These are phyloP conservation scores for Pyrus hybrid DNA, from an alignment of 331 rosid genomes.

Conservation along the genomic window DNA sequence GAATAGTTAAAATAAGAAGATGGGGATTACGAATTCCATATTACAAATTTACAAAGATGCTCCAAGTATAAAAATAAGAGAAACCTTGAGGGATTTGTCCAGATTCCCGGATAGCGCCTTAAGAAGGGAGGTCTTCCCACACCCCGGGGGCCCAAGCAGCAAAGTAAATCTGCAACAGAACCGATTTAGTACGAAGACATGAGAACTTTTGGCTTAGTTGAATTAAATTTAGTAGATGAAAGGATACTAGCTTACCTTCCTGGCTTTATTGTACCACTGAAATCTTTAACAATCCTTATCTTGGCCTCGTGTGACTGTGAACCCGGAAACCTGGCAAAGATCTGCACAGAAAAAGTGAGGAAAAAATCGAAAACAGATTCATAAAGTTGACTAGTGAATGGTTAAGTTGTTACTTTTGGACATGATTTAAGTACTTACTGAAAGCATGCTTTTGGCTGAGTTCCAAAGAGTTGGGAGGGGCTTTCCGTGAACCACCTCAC, in stretches of 20 bases:
- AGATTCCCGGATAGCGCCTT: conserved; percentile 26
- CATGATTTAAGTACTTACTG: conserved; percentile 28
- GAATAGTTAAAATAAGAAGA: no score
- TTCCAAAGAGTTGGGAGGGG: conserved; percentile 69
- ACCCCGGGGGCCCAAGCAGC: conserved; percentile 35
- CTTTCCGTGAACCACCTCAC: conserved; percentile 62
- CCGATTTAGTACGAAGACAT: neutral
- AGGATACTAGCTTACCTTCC: conserved; percentile 40
- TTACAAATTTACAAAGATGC: neutral
- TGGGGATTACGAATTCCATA: neutral
- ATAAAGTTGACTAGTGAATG: no score
- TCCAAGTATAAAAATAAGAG: neutral
- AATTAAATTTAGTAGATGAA: neutral
- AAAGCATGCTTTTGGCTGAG: conserved; percentile 30
- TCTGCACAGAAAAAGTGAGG: conserved; percentile 17
- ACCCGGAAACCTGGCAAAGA: conserved; percentile 24
- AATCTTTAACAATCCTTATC: conserved; percentile 39
- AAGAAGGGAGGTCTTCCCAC: conserved; percentile 29
- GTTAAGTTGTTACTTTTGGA: no score
- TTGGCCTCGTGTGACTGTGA: conserved; percentile 32
- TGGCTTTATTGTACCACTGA: conserved; percentile 49
- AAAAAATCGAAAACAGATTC: neutral
- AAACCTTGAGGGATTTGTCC: conserved; percentile 28
- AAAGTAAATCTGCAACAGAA: conserved; percentile 24
- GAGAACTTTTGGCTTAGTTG: neutral